These are phyloP conservation scores for Cordyceps cicadae DNA, from an alignment of 2,329 filamentous ascomycete genomes.

Conservation along the genomic window DNA sequence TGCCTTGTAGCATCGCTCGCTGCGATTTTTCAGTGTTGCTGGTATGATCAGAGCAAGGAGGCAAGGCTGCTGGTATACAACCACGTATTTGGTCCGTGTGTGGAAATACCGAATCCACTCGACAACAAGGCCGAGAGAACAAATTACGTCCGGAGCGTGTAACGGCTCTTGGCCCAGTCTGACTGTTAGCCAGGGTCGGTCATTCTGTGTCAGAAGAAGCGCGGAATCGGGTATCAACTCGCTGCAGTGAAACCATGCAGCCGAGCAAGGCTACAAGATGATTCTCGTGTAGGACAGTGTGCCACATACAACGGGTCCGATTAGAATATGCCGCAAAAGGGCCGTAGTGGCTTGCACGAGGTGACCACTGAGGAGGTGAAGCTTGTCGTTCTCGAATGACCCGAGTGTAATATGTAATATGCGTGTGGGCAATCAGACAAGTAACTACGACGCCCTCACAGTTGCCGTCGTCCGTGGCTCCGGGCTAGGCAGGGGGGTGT, in stretches of 20 bases:
- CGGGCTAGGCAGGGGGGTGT: neutral
- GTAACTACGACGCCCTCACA: neutral
- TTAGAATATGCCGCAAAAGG: neutral
- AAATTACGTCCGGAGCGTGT: neutral
- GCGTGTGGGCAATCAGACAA: neutral
- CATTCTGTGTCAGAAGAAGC: neutral
- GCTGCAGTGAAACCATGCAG: neutral
- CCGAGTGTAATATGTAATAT: neutral
- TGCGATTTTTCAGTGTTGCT: neutral
- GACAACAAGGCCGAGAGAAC: slow-evolving; percentile 2
- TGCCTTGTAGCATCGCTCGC: neutral
- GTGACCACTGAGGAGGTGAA: neutral
- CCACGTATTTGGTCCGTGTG: neutral
- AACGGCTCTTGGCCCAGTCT: neutral
- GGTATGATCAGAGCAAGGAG: neutral
- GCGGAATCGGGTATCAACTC: neutral
- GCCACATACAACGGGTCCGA: neutral
- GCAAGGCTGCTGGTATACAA: neutral
- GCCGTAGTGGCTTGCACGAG: neutral
- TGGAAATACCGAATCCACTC: neutral
- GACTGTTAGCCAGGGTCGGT: neutral
- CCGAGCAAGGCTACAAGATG: neutral
- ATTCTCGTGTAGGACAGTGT: neutral
- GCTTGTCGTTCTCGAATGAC: neutral
- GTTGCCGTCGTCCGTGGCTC: neutral